A percentile compares a stretch with the other conserved stretches of the same genome.
phyloP scores from a whole-genome alignment of 306 rosid species.

The Sphenostylis stenocarpa region DNA sequence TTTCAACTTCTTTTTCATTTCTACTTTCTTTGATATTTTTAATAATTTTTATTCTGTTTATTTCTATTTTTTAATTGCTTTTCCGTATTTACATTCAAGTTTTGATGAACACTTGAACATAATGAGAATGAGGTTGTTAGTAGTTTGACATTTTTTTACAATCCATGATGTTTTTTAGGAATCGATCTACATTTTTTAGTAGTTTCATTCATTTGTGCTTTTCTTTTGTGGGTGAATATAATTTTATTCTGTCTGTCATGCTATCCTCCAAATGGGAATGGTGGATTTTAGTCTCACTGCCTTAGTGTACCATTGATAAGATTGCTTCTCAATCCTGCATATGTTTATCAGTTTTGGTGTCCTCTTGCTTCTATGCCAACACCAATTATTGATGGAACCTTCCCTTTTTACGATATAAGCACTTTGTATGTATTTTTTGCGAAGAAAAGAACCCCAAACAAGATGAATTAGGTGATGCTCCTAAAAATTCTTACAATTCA shows the following conservation, averaged over 20 bases:
- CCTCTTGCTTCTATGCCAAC: not conserved
- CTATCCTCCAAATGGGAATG: no score
- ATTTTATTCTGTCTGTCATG: not conserved
- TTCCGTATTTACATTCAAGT: not conserved
- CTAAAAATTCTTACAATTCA: no score
- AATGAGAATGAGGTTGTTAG: not conserved
- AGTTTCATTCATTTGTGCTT: not conserved
- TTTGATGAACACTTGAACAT: not conserved
- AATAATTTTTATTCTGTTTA: not conserved
- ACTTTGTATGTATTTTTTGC: not conserved
- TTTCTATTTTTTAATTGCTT: not conserved
- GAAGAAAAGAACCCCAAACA: not conserved
- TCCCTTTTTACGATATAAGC: not conserved
- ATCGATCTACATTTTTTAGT: not conserved
- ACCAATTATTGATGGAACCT: not conserved
- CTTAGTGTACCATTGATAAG: not conserved
- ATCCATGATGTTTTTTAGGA: not conserved
- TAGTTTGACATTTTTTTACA: not conserved
- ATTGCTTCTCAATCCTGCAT: not conserved
- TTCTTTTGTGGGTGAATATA: not conserved
- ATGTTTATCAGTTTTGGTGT: not conserved
- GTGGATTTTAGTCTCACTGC: not conserved
- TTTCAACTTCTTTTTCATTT: not conserved
- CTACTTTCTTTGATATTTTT: not conserved
- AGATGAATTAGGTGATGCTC: no score